Evolutionary conservation across 225 moss, liverwort and hornwort species (phyloP).

Genomic region (Pseudoscleropodium purum): DNA sequence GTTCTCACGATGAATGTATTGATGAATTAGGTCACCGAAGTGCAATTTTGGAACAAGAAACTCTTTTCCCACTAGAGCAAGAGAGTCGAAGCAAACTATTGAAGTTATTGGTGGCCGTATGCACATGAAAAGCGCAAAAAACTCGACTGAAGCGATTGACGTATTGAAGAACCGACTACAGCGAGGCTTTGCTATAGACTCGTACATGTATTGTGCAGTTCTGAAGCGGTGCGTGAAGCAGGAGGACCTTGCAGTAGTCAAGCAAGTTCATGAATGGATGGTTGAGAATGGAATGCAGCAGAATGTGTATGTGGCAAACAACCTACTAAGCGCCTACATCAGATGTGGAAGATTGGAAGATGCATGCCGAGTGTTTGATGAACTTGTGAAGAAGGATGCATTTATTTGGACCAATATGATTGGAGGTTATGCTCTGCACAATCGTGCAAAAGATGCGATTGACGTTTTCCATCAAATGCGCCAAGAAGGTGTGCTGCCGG

Average conservation of each 20-base stretch:
- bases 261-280: background rate
- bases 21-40: background rate
- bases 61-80: background rate
- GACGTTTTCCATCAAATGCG: background rate
- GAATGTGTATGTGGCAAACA: background rate
- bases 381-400: background rate
- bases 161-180: background rate
- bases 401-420: background rate
- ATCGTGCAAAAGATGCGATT: background rate
- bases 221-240: background rate
- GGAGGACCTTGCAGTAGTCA: background rate
- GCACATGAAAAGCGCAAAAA: background rate
- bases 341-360: background rate
- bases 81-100: background rate
- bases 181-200: background rate
- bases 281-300: background rate
- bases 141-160: background rate
- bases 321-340: background rate
- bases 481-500: background rate
- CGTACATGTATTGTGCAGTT: background rate
- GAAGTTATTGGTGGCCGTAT: background rate
- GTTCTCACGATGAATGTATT: background rate
- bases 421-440: background rate
- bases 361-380: background rate
- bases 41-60: background rate